These are phyloP conservation scores for Gelatoporia subvermispora DNA, from an alignment of 768 basidiomycete genomes.

Conservation along the genomic window DNA sequence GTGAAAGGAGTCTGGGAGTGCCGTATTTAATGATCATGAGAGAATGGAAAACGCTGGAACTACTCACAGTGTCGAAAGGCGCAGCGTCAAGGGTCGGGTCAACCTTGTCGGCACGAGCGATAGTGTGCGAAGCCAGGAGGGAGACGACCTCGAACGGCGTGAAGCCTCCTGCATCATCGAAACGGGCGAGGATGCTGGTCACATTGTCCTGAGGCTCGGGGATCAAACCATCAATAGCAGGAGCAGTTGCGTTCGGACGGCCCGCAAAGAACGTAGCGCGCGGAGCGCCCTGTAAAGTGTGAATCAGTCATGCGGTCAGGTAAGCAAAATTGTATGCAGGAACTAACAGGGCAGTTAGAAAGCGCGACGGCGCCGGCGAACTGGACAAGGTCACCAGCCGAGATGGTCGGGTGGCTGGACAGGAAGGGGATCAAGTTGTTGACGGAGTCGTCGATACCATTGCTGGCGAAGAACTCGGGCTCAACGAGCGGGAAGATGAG, in stretches of 20 bases:
- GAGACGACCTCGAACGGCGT: slow-evolving; percentile 19
- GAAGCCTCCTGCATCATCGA: slow-evolving; percentile 20
- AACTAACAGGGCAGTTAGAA: background rate
- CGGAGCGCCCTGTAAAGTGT: slow-evolving; percentile 29
- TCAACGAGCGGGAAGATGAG: slow-evolving; percentile 21
- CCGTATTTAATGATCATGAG: no score
- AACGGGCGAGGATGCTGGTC: slow-evolving; percentile 19
- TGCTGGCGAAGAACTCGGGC: slow-evolving; percentile 37
- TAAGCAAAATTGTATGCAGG: slow-evolving; percentile 29
- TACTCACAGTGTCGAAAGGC: no score
- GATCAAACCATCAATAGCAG: slow-evolving; percentile 19
- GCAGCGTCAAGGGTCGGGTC: no score
- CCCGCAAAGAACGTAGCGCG: slow-evolving; percentile 34
- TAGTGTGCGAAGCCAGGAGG: slow-evolving; percentile 14
- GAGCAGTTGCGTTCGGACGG: slow-evolving; percentile 11
- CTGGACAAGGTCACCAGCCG: slow-evolving; percentile 15
- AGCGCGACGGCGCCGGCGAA: slow-evolving; percentile 1
- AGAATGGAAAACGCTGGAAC: no score
- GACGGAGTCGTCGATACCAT: slow-evolving; percentile 20
- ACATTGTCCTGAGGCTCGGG: slow-evolving; percentile 23
- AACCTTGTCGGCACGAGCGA: background rate
- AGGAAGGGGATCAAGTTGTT: slow-evolving; percentile 18
- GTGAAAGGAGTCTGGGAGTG: background rate
- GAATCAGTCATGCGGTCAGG: slow-evolving; percentile 10
- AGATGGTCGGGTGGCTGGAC: slow-evolving; percentile 12